Evolutionary conservation across 1,139 yeast species (phyloP).

Genomic region (Scheffersomyces insectosa): DNA sequence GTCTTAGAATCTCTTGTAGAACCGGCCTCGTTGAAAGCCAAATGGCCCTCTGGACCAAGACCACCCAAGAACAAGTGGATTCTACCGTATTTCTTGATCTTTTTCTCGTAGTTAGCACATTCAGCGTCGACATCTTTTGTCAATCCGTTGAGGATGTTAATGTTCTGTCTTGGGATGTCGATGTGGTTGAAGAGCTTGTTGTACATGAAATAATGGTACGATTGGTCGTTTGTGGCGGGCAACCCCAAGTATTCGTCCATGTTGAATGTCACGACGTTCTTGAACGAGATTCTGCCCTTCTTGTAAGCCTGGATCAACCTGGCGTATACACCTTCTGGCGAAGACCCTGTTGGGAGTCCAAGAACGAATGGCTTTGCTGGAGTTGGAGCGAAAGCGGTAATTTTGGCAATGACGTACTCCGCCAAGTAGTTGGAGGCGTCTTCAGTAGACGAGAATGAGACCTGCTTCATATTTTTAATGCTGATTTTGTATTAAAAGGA

Average conservation of each 20-base stretch:
- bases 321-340: conserved; percentile 61
- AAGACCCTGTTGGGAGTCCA: conserved; percentile 68
- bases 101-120: conserved; percentile 51
- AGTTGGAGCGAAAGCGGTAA: conserved; percentile 50
- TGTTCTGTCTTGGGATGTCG: conserved; percentile 55
- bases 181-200: conserved; percentile 60
- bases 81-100: conserved; percentile 51
- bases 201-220: conserved; percentile 63
- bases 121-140: conserved; percentile 48
- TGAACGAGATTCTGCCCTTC: conserved; percentile 46
- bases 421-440: conserved; percentile 57
- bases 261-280: conserved; percentile 60
- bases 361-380: conserved; percentile 53
- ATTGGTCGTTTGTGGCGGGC: conserved; percentile 49
- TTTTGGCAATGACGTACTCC: conserved; percentile 44
- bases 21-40: conserved; percentile 66
- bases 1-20: conserved; percentile 49
- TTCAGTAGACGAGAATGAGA: conserved; percentile 35
- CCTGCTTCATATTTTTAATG: conserved; percentile 33
- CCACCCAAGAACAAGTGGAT: conserved; percentile 63
- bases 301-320: conserved; percentile 48
- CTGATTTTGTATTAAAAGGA: conserved; percentile 1
- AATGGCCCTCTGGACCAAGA: conserved; percentile 65
- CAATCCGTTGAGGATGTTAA: conserved; percentile 57
- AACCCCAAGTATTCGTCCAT: conserved; percentile 64